Evolutionary conservation across 495 filamentous ascomycete species (phyloP).

Genomic region (Aspergillus campestris): DNA sequence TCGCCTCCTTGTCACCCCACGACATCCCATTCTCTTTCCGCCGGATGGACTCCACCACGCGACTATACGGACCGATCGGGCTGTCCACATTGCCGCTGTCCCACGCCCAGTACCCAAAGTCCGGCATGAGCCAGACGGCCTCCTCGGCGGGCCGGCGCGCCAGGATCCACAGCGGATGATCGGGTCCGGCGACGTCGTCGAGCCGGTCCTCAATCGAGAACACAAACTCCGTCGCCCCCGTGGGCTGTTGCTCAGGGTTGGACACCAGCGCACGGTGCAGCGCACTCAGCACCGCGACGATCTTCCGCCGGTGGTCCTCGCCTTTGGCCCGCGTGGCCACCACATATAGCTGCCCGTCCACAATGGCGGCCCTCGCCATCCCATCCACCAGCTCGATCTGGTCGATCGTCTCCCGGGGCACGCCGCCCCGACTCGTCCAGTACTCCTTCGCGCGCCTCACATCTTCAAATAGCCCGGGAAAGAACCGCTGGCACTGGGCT

Average conservation of each 20-base stretch:
- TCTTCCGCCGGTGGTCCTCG: constrained; percentile 37
- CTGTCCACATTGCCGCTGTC: constrained; percentile 40
- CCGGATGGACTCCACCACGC: constrained; percentile 42
- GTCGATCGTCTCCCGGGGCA: constrained; percentile 25
- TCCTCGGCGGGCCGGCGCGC: constrained; percentile 29
- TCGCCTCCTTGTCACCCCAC: constrained; percentile 43
- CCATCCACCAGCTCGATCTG: constrained; percentile 19
- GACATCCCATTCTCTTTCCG: constrained; percentile 19
- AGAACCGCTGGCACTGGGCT: constrained; percentile 33
- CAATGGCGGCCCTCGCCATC: constrained; percentile 31
- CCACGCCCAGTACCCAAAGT: constrained; percentile 74
- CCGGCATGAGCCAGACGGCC: constrained; percentile 62
- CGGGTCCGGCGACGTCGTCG: constrained; percentile 29
- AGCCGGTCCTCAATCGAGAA: constrained; percentile 46
- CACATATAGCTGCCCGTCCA: constrained; percentile 29
- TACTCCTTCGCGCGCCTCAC: constrained; percentile 25
- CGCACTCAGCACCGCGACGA: constrained; percentile 33
- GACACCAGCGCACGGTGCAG: constrained; percentile 38
- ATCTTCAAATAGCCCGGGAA: constrained; percentile 42
- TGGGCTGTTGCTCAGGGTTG: constrained; percentile 29
- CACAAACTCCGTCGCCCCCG: constrained; percentile 57
- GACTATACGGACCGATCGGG: constrained; percentile 48
- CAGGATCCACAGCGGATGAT: constrained; percentile 47
- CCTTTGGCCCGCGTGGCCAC: constrained; percentile 25
- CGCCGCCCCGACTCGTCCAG: constrained; percentile 21